Base-by-base conservation (phyloP, 148 eudicot species). In the Fagopyrum tataricum region DNA sequence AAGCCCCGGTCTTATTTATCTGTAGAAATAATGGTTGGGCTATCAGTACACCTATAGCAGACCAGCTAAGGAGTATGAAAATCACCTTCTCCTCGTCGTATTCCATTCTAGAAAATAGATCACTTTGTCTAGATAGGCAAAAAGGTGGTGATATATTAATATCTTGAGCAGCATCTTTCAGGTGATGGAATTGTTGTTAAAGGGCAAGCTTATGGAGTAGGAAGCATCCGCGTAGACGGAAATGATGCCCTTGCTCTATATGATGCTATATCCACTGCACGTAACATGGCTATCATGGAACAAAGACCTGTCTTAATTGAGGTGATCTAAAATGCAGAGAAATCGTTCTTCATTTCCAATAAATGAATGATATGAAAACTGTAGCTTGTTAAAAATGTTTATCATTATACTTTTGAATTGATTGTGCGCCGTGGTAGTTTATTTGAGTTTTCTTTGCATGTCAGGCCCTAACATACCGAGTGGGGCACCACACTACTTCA, bases 11-110 rank as follows among this genome's bases (percentile, higher is more conserved):
- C 76, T 47, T 91, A 70, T 91, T 89, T 76, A 72, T 90, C 71
- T 91, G 97, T 72, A 80, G 91, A 74, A 89, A 91, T 80, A 91
- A 89, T 67, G 94, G 97, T 18, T 91, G 91, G 91, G 93, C 97
- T 42, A 91, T 91, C 51, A 91, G 97, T 76, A 91, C 93, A 64
- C 91, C 90, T n/a, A 13, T 79, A 67, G 70, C 88, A 6, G 86
- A 91, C 53, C 91, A 89, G 74, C 81, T 89, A 44, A 72, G 90
- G 80, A 77, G 97, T 91, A 76, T 66, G 44, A 49, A 75, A 44
- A n/a, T 26, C 46, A 46, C 10, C 43, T 44, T 7, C 39, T 74
- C 74, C 10, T 24, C 21, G 10, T 7, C 21, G n/a, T 67, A 21
- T 17, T 37, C 37, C 37, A 31, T 31, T 31, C 37, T 31, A 31